Evolutionary conservation across 2,329 filamentous ascomycete genomes (phyloP), one percentile per base, ranked within the genome.

Genomic region (Canariomyces notabilis): DNA sequence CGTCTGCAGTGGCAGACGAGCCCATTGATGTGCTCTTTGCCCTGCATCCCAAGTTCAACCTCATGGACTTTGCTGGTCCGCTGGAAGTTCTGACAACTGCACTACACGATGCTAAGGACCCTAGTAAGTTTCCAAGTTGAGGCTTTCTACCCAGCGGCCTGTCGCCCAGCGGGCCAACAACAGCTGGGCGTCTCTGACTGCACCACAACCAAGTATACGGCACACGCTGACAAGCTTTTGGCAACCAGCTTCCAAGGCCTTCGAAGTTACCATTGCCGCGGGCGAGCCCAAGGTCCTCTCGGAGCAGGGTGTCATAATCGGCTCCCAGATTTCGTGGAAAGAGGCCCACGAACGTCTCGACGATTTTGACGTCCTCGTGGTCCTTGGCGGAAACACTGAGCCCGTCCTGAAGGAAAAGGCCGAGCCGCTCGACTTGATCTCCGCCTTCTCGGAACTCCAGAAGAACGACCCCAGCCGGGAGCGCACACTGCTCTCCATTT

Each of bases 401-500:
- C 67, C 72, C 31, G 66, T 89, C 52, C 68, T 90, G 61, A 81
- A 87, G 67, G 68, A 75, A 61, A 84, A 86, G 62, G 66, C 73
- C 42, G 79, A 89, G 64, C 85, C 85, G 19, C 73, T 90, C 52
- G 70, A 74, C 52, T 73, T 91, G 63, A 87, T 93, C 73, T 76
- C 77, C 57, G 82, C 83, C 61, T 93, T 84, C 68, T 79, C 84
- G 54, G 84, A 90, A 63, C 73, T 91, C 48, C 87, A 93, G 71
- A 82, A 87, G 73, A 81, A 80, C 59, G 85, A 90, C 59, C 85
- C 87, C 11, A 75, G 74, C 60, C 85, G 85, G 59, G 88, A 94
- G 74, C 85, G 88, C 57, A 90, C 87, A 40, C 73, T 93, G 60
- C 71, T 93, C 57, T 87, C 85, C 56, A 74, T 94, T 65, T 89